Conservation (phyloP, 176 grass and related monocot species). For the Pharus latifolius region DNA sequence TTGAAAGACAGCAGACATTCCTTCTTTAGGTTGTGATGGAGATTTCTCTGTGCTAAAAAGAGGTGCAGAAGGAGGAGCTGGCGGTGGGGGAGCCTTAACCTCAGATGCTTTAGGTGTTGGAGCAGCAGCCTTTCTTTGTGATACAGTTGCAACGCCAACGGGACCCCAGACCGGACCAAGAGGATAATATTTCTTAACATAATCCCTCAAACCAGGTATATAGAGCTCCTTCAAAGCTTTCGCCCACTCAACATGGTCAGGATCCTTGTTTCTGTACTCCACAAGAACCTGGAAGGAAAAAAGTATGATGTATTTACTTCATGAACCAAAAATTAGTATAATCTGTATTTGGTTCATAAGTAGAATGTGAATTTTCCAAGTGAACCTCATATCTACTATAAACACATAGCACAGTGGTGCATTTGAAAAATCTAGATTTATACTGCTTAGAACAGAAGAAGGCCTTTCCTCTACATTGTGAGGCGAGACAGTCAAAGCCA, state of each 20-base stretch:
- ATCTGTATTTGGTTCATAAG: background rate
- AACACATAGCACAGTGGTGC: background rate
- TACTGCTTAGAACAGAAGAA: background rate
- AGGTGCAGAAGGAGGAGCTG: constrained; percentile 51
- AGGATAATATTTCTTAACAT: constrained; percentile 88
- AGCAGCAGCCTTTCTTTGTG: constrained; percentile 46
- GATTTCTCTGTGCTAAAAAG: constrained; percentile 53
- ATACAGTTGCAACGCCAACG: constrained; percentile 21
- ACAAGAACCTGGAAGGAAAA: constrained; percentile 64
- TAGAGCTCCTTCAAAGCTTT: constrained; percentile 98
- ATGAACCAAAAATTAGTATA: background rate
- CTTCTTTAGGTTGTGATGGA: constrained; percentile 53
- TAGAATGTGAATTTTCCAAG: background rate
- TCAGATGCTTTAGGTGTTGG: constrained; percentile 46
- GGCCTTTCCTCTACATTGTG: background rate
- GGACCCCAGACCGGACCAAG: constrained; percentile 72
- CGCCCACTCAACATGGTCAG: constrained; percentile 90
- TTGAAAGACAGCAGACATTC: constrained; percentile 92
- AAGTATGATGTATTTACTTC: background rate
- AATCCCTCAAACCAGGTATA: constrained; percentile 69
- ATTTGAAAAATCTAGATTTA: background rate
- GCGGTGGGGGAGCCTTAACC: constrained; percentile 46
- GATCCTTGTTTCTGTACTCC: constrained; percentile 84
- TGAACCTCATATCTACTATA: background rate
- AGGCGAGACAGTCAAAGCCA: background rate